These are phyloP conservation scores for Phytophthora meadii DNA, from an alignment of 352 stramenopile species.

Conservation along the genomic window DNA sequence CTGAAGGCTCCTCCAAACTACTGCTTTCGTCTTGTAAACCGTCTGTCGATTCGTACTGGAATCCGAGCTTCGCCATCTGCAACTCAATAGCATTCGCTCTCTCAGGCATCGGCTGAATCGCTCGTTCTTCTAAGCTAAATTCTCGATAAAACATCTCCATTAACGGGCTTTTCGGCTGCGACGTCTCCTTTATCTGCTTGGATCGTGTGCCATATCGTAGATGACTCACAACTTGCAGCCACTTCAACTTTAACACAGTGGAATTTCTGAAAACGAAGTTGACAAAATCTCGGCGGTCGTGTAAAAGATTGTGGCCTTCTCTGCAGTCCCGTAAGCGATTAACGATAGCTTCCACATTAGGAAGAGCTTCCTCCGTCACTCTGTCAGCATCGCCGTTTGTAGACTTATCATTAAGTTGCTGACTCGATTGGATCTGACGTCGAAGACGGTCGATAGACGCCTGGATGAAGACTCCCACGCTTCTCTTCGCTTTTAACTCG, in stretches of 20 bases:
- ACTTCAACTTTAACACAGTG: constrained; percentile 47
- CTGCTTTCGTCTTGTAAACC: neutral
- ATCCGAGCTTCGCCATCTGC: constrained; percentile 52
- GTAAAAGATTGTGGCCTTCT: constrained; percentile 44
- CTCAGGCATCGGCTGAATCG: constrained; percentile 39
- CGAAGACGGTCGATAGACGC: constrained; percentile 41
- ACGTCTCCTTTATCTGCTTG: neutral
- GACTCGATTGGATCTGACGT: constrained; percentile 26
- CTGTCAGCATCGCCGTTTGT: neutral
- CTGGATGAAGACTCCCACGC: constrained; percentile 36
- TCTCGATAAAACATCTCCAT: constrained; percentile 49
- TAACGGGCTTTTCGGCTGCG: neutral
- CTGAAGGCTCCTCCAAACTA: neutral
- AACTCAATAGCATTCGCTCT: constrained; percentile 53
- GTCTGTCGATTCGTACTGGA: constrained; percentile 39
- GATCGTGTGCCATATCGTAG: constrained; percentile 44
- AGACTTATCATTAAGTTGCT: neutral
- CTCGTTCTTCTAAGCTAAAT: constrained; percentile 31
- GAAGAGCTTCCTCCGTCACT: constrained; percentile 3
- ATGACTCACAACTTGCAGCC: constrained; percentile 58
- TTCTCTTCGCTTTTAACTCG: constrained; percentile 23
- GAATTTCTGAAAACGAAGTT: constrained; percentile 73
- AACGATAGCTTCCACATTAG: constrained; percentile 44
- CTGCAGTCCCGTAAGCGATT: constrained; percentile 46
- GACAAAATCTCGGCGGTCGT: constrained; percentile 56